Evolutionary conservation across 78 protist genomes (phyloP).

Genomic region (Planoprotostelium fungivorum): DNA sequence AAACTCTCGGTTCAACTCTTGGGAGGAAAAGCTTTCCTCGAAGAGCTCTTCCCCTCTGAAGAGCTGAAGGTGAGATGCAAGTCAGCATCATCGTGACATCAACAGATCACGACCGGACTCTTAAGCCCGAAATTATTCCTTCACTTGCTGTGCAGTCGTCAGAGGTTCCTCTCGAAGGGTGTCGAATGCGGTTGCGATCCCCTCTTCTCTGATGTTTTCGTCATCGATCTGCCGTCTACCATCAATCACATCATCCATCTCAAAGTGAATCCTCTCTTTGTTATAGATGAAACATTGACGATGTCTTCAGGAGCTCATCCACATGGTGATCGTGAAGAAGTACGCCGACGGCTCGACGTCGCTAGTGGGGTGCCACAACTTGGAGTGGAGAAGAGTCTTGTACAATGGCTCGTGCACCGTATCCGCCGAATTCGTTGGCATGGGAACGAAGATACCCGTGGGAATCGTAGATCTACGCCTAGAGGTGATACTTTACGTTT

Average conservation of each 20-base stretch:
- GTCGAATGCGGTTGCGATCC: background rate
- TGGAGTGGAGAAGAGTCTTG: background rate
- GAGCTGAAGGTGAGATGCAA: background rate
- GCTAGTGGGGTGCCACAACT: background rate
- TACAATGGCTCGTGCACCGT: background rate
- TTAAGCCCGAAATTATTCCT: background rate
- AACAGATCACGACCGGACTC: background rate
- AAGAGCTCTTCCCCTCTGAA: background rate
- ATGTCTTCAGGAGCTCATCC: background rate
- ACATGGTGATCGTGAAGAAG: background rate
- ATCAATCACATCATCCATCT: background rate
- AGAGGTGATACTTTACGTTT: background rate
- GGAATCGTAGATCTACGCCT: background rate
- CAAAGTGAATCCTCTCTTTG: background rate
- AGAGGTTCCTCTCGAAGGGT: background rate
- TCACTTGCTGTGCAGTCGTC: background rate
- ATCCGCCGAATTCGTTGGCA: background rate
- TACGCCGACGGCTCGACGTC: background rate
- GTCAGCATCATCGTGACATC: background rate
- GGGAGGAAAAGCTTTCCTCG: background rate
- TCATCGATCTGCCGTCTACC: background rate
- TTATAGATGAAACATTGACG: background rate
- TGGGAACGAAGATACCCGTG: background rate
- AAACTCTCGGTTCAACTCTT: background rate
- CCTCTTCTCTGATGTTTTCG: background rate